Base-by-base conservation (phyloP, 257 asterid species). In the Paulownia fortunei region DNA sequence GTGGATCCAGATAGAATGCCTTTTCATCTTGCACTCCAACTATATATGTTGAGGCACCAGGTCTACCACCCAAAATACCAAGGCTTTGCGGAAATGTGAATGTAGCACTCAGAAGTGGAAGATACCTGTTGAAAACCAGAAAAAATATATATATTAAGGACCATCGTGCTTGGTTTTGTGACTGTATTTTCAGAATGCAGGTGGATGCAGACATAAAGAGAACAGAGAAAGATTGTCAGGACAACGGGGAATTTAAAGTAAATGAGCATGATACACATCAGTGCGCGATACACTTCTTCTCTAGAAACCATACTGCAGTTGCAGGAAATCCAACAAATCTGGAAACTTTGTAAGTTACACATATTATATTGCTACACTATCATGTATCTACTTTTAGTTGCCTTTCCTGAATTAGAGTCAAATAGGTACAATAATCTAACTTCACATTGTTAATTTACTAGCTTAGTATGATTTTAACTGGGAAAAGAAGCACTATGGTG, bases 21-120 rank as follows among this genome's bases (percentile, higher is more conserved):
- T 88, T 92, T 10, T 92, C 97, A 84, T 93, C 97, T 85, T 96
- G 99, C 90, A 96, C 87, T n/a, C 99, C 99, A 74, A 93, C 81
- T 76, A 96, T 84, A 84, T 96, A 96, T 16, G 99, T 96, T 13
- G 99, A 96, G 27, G 91, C 97, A 79, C 99, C 98, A 75, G 98
- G 97, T 81, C 90, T 88, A 66, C 99, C 99, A 13, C 99, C 99
- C 86, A 93, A 76, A 81, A 93, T 86, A 69, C 99, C 99, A 69
- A 96, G 90, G 86, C 99, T 93, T 82, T 96, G 99, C 13, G 98
- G 97, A 81, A 96, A 96, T 73, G 88, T 81, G 79, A 93, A 91
- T n/a, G 97, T 96, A 65, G 93, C 92, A 63, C 86, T 88, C 65
- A 96, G 86, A 70, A 89, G 91, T 19, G 99, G 97, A 81, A 95